phyloP scores from a whole-genome alignment of 2,329 filamentous ascomycete genomes.

The Cercospora zeae-maydis region DNA sequence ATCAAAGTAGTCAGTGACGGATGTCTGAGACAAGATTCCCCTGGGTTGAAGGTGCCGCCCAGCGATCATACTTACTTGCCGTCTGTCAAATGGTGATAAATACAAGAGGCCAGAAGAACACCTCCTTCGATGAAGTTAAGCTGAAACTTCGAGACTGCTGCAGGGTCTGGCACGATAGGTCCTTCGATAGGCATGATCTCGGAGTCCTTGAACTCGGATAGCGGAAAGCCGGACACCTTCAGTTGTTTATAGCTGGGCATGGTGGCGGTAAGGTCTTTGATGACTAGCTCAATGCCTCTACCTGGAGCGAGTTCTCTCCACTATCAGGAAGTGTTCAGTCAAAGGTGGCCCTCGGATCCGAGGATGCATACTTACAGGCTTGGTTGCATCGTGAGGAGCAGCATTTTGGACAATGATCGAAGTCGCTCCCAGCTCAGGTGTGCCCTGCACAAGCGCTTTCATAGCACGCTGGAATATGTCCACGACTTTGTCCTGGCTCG shows the following conservation, averaged over 20 bases:
- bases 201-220: constrained; percentile 21
- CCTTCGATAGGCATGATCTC: constrained; percentile 22
- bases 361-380: constrained; percentile 3
- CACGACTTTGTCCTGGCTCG: constrained; percentile 18
- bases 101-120: constrained; percentile 21
- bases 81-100: constrained; percentile 22
- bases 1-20: not conserved
- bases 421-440: constrained; percentile 22
- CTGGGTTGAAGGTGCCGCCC: too few species aligned
- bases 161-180: constrained; percentile 22
- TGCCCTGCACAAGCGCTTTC: constrained; percentile 23
- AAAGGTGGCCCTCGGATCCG: not conserved
- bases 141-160: constrained; percentile 19
- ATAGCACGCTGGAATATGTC: constrained; percentile 17
- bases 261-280: constrained; percentile 19
- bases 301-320: constrained; percentile 19
- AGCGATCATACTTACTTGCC: too few species aligned
- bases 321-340: not conserved
- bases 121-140: constrained; percentile 23
- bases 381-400: constrained; percentile 13
- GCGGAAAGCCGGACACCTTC: constrained; percentile 17
- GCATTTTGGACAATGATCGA: constrained; percentile 17
- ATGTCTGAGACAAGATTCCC: too few species aligned
- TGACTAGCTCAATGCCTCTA: constrained; percentile 19
- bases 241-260: constrained; percentile 17